Evolutionary conservation across 805 yeast species (phyloP).

Genomic region (Kuraishia hungarica): DNA sequence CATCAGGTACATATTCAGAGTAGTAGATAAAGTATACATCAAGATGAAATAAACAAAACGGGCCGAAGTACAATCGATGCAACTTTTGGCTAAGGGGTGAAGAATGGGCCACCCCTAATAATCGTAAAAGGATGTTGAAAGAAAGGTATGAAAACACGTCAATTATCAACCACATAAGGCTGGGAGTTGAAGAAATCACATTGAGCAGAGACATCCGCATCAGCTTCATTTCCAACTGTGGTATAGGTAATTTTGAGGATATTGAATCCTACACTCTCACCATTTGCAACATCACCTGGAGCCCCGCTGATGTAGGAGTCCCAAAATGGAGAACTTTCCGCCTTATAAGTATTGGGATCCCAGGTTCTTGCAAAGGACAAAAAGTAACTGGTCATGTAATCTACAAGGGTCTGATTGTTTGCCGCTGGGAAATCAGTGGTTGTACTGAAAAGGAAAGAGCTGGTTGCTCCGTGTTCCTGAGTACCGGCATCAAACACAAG

Average conservation of each 20-base stretch:
- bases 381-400: not conserved
- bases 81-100: too few species aligned
- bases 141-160: constrained; percentile 3
- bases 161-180: not conserved
- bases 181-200: not conserved
- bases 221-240: not conserved
- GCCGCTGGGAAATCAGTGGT: not conserved
- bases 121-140: too few species aligned
- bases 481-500: not conserved
- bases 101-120: too few species aligned
- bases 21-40: too few species aligned
- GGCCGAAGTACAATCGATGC: too few species aligned
- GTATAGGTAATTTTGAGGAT: not conserved
- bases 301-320: not conserved
- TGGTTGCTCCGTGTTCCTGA: not conserved
- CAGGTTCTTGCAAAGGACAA: not conserved
- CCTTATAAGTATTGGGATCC: not conserved
- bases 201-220: not conserved
- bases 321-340: not conserved
- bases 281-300: not conserved
- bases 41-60: too few species aligned
- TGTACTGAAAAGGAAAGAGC: not conserved
- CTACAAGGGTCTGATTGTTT: not conserved
- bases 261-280: not conserved
- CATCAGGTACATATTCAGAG: too few species aligned